These are phyloP conservation scores for Dalbergia cochinchinensis DNA, from an alignment of 306 rosid genomes.

Conservation along the genomic window DNA sequence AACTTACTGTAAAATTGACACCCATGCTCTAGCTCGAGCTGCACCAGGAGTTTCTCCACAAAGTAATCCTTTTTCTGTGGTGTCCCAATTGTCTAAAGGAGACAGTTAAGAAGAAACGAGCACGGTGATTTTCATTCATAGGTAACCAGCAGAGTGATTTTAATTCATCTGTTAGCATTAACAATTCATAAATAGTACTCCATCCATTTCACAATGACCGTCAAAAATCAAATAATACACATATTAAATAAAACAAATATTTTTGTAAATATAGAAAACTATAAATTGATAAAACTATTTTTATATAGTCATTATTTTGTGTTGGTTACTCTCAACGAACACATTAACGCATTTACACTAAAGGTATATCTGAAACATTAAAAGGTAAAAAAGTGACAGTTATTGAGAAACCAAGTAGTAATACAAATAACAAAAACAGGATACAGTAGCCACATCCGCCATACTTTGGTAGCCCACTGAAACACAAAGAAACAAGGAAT, in stretches of 20 bases:
- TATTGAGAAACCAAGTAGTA: neutral
- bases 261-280: no score
- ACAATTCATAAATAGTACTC: neutral
- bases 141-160: conserved; percentile 8
- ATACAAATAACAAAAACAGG: conserved; percentile 50
- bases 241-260: no score
- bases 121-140: neutral
- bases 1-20: conserved; percentile 92
- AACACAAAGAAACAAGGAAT: conserved; percentile 36
- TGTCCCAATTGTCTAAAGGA: conserved; percentile 80
- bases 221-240: no score
- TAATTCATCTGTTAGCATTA: conserved; percentile 14
- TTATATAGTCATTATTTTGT: no score
- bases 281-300: no score
- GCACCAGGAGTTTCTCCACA: conserved; percentile 99
- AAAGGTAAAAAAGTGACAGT: no score
- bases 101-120: conserved; percentile 55
- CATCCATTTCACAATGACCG: no score
- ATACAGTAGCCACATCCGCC: conserved; percentile 98
- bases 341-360: no score
- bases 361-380: no score
- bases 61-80: conserved; percentile 98
- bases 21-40: conserved; percentile 88
- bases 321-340: no score
- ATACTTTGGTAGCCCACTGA: conserved; percentile 89